A percentile compares a stretch with the other conserved stretches of the same genome.
Conservation (phyloP, 75 land plant species). For the Gnetum montanum region DNA sequence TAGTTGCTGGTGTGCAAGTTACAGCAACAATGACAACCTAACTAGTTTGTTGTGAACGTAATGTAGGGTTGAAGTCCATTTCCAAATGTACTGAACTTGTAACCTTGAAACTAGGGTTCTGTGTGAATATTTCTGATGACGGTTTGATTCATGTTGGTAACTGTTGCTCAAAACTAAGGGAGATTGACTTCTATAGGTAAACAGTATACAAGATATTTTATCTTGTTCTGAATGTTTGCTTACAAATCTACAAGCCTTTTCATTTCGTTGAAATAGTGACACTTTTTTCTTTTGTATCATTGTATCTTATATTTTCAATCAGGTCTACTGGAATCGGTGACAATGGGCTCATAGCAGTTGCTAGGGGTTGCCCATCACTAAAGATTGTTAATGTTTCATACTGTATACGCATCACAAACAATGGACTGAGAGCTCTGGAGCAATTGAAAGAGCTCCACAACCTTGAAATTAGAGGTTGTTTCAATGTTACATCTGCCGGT, state of each 20-base stretch:
- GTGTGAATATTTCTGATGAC: conserved; percentile 48
- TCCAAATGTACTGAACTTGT: conserved; percentile 54
- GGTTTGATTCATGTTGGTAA: conserved; percentile 55
- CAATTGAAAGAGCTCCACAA: conserved; percentile 40
- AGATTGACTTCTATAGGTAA: conserved; percentile 90
- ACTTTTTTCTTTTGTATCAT: neutral
- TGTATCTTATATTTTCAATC: conserved; percentile 4
- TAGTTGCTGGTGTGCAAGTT: too few species aligned
- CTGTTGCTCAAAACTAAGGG: conserved; percentile 46
- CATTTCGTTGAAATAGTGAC: neutral
- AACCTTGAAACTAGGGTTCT: conserved; percentile 66
- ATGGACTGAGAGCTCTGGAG: conserved; percentile 36
- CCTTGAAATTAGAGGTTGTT: conserved; percentile 57
- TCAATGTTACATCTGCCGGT: conserved; percentile 40
- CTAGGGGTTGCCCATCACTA: conserved; percentile 58
- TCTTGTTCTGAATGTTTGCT: neutral
- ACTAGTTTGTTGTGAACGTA: too few species aligned
- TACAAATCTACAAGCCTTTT: neutral
- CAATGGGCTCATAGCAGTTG: conserved; percentile 45
- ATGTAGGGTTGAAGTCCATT: conserved; percentile 68
- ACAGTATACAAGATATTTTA: neutral
- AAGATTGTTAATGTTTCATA: conserved; percentile 61
- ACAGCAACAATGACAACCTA: too few species aligned
- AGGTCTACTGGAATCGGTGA: conserved; percentile 62
- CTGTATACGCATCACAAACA: conserved; percentile 59